Evolutionary conservation across 495 filamentous ascomycete genomes (phyloP), one percentile per base, ranked within the genome.

Genomic region (Penicillium crystallinum): DNA sequence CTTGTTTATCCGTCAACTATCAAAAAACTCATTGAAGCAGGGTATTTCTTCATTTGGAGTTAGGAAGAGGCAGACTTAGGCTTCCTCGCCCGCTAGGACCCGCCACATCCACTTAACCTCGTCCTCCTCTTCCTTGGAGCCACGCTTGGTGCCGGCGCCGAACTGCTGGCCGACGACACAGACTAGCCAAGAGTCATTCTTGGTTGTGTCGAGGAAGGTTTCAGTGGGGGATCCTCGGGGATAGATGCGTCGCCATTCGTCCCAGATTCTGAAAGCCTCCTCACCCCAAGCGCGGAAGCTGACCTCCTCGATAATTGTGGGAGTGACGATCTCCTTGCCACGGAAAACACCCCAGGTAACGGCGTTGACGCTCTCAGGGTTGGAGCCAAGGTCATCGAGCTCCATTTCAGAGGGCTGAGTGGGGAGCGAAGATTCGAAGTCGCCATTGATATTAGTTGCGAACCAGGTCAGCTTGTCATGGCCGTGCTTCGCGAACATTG

Each of bases 261-360:
- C 77, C 88, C 92, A 98, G 61, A 97, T 95, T 14, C 83, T 85
- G 75, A 90, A 98, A 2, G 93, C 93, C 76, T 98, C 93, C 61
- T 97, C 95, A 51, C 82, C 81, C 93, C 93, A 98, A 22, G 91
- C 90, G 39, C 84, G 78, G 79, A 98, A 98, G 64, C 88, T 92
- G 48, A 95, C 89, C 56, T 93, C 86, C 67, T 98, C 93, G 55
- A 98, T 96, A 65, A 98, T 98, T 17, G 93, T 97, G 18, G 93
- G 93, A 14, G 93, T 95, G 59, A 95, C 81, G 57, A 98, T 98
- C 74, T 98, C 93, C 70, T 97, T 97, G 17, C 90, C 91, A 2
- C 87, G 86, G 69, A 98, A 98, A 11, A 87, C 86, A 30, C 93
- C 93, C 93, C 93, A 98, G 2, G 93, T 98, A 2, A 98, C 93